A percentile compares a stretch with the other conserved stretches of the same genome.
phyloP scores from a whole-genome alignment of 176 grass and related monocot species.

The Tillandsia leiboldiana region DNA sequence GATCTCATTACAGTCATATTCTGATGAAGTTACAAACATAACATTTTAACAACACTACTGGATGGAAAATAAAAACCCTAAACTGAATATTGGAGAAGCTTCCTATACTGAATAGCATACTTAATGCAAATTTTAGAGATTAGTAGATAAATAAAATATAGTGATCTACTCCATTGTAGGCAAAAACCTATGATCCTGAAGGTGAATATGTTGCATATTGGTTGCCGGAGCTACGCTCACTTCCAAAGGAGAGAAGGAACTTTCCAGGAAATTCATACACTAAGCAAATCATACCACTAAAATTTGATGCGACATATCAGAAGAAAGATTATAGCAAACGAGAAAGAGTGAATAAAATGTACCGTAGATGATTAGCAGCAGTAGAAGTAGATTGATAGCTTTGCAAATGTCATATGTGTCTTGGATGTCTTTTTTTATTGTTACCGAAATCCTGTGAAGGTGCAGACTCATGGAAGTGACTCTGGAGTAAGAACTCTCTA shows the following conservation, averaged over 20 bases:
- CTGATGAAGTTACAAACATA: neutral
- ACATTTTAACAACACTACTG: slow-evolving; percentile 2
- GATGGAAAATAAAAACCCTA: neutral
- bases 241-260: slow-evolving; percentile 56
- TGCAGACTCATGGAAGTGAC: neutral
- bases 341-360: slow-evolving; percentile 34
- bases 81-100: neutral
- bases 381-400: neutral
- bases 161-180: slow-evolving; percentile 27
- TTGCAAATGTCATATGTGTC: neutral
- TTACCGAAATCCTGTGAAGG: no score
- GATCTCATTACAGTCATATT: neutral
- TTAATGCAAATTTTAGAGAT: neutral
- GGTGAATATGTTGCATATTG: slow-evolving; percentile 65
- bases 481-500: neutral
- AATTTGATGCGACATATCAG: slow-evolving; percentile 37
- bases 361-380: slow-evolving; percentile 19
- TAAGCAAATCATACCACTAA: slow-evolving; percentile 66
- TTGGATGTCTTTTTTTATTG: neutral
- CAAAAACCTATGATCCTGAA: slow-evolving; percentile 69
- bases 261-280: slow-evolving; percentile 69
- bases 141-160: neutral
- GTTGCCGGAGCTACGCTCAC: slow-evolving; percentile 43
- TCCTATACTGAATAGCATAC: neutral
- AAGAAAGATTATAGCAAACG: slow-evolving; percentile 35